Base-by-base conservation (phyloP, 1,284 basidiomycete genomes). In the Marasmius oreades region DNA sequence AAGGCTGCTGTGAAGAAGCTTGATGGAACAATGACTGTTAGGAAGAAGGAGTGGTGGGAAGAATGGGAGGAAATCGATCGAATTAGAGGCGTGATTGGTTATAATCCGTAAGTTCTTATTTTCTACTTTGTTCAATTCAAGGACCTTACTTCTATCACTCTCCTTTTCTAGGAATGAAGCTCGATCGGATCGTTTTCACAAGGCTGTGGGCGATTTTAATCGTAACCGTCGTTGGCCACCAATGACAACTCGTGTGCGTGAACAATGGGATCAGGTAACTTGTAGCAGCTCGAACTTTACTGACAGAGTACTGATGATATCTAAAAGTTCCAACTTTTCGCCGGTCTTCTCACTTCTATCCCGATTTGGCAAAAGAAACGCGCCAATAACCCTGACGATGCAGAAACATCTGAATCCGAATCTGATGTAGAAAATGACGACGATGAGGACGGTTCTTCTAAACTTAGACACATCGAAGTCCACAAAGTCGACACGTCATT, bases 11-110 rank as follows among this genome's bases (percentile, higher is more conserved):
- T 50, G 11, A 31, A 31, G 20, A 31, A 18, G 14, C 6, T 7
- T 50, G 26, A 50, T 8, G 26, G 42, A 22, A 14, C 16, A 10
- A 34, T 10, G 42, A 31, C 7, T 31, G 26, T 14, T 16, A 39
- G 31, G 47, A 67, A 62, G 62, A 65, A 71, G 42, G 66, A 66
- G 5, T 90, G 87, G 88, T 87, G 78, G 70, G 82, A 88, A 55
- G 73, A 79, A n/a, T 90, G 88, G 88, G 77, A 76, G 39, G 78
- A 81, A 39, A 74, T 70, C 8, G 86, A 88, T 65, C 65, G 70
- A 58, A 65, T 73, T 54, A 65, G 53, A 43, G 26, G 37, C 18
- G 14, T 6, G 22, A 16, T 52, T 50, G 61, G 59, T 20, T 64
- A 74, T 55, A 73, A 85, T 62, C 65, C 69, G 84, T 86, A 62